These are phyloP conservation scores for Pleurotus sapidus DNA, from an alignment of 768 basidiomycete genomes.

Conservation along the genomic window DNA sequence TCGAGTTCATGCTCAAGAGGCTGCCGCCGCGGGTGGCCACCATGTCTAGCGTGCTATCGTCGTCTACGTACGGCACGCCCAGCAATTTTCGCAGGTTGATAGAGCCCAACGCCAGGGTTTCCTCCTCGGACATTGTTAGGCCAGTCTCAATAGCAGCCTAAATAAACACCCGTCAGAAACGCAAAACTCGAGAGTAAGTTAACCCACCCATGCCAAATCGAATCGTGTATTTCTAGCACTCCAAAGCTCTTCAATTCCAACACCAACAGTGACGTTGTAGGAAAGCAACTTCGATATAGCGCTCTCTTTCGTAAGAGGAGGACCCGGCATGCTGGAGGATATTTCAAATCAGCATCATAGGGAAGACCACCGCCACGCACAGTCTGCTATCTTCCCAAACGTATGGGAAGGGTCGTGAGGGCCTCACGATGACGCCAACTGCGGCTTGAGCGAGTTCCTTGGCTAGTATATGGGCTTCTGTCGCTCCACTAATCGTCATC, in stretches of 20 bases:
- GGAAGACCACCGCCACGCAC: slow-evolving; percentile 30
- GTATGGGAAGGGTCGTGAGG: slow-evolving; percentile 68
- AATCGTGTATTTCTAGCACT: slow-evolving; percentile 67
- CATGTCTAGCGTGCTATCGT: slow-evolving; percentile 40
- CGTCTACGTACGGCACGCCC: slow-evolving; percentile 24
- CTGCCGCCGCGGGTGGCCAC: slow-evolving; percentile 58
- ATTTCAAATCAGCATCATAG: slow-evolving; percentile 21
- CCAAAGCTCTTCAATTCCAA: slow-evolving; percentile 66
- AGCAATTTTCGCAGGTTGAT: slow-evolving; percentile 40
- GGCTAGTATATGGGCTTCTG: slow-evolving; percentile 70
- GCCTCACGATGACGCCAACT: slow-evolving; percentile 46
- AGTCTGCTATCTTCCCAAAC: slow-evolving; percentile 70
- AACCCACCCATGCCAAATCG: slow-evolving; percentile 77
- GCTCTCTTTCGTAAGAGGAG: slow-evolving; percentile 58
- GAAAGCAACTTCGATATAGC: slow-evolving; percentile 58
- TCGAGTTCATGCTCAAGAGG: slow-evolving; percentile 40
- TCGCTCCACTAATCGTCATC: slow-evolving; percentile 62
- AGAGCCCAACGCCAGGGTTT: slow-evolving; percentile 46
- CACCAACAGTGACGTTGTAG: slow-evolving; percentile 70
- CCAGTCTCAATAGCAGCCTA: slow-evolving; percentile 45
- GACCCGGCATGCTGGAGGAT: slow-evolving; percentile 56
- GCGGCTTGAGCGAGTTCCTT: slow-evolving; percentile 53
- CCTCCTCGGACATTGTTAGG: slow-evolving; percentile 33
- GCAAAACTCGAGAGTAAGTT: not conserved
- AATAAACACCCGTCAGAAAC: not conserved